These are phyloP conservation scores for Xylaria castorea DNA, from an alignment of 495 filamentous ascomycete genomes.

Conservation along the genomic window DNA sequence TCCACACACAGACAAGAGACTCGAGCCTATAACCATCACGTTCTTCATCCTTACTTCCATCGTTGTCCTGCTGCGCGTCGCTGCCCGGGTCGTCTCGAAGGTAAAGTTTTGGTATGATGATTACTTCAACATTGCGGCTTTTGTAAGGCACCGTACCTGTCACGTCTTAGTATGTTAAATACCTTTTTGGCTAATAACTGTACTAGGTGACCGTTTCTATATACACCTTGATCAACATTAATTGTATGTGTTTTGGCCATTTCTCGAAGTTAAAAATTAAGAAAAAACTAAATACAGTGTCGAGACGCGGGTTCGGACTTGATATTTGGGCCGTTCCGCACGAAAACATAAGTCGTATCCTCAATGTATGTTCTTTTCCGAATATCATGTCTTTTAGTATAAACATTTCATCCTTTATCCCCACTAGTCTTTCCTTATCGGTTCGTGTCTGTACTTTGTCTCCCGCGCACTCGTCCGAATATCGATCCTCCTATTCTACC, in stretches of 20 bases:
- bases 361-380: slow-evolving; percentile 14
- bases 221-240: neutral
- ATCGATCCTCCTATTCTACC: slow-evolving; percentile 17
- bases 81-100: slow-evolving; percentile 38
- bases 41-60: slow-evolving; percentile 12
- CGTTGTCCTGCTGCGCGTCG: slow-evolving; percentile 30
- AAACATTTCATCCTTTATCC: neutral
- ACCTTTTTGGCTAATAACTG: neutral
- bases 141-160: slow-evolving; percentile 22
- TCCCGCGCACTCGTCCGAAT: neutral
- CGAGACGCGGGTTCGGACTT: slow-evolving; percentile 50
- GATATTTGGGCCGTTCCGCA: slow-evolving; percentile 58
- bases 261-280: neutral
- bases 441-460: neutral
- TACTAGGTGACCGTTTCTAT: neutral
- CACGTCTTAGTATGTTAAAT: neutral
- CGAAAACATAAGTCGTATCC: slow-evolving; percentile 47
- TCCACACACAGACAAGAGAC: neutral
- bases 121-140: slow-evolving; percentile 38
- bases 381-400: neutral
- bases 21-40: neutral
- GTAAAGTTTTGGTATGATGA: slow-evolving; percentile 48
- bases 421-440: neutral
- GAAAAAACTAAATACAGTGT: slow-evolving; percentile 1
- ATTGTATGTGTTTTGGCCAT: neutral